These are phyloP conservation scores for Usnea hakonensis DNA, from an alignment of 495 filamentous ascomycete genomes.

Conservation along the genomic window DNA sequence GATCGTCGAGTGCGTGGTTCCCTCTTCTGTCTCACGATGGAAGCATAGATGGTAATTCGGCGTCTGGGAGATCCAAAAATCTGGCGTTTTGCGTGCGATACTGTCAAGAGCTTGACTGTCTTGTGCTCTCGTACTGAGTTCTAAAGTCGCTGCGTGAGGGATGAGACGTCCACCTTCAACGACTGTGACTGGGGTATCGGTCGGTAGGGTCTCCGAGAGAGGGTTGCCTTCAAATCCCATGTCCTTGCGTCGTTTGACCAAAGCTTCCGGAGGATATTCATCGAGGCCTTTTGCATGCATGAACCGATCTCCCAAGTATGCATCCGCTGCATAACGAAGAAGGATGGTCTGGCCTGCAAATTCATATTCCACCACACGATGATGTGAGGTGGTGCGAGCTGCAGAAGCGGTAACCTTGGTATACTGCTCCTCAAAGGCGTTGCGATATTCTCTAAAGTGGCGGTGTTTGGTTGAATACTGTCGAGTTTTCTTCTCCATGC, in stretches of 20 bases:
- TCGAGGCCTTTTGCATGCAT: background rate
- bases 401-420: background rate
- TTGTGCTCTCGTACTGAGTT: conserved; percentile 4
- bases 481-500: background rate
- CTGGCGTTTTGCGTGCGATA: background rate
- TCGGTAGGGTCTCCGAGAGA: background rate
- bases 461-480: background rate
- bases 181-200: conserved; percentile 1
- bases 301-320: background rate
- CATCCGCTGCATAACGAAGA: conserved; percentile 9
- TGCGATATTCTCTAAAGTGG: background rate
- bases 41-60: background rate
- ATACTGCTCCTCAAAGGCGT: background rate
- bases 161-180: background rate
- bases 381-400: background rate
- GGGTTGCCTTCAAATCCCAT: background rate
- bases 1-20: background rate
- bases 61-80: conserved; percentile 10
- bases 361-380: conserved; percentile 7
- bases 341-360: conserved; percentile 4
- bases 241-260: background rate
- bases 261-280: background rate
- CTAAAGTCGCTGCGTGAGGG: conserved; percentile 4
- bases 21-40: background rate
- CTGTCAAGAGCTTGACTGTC: background rate